These are phyloP conservation scores for Butyriboletus loyo DNA, from an alignment of 768 basidiomycete species.

Conservation along the genomic window DNA sequence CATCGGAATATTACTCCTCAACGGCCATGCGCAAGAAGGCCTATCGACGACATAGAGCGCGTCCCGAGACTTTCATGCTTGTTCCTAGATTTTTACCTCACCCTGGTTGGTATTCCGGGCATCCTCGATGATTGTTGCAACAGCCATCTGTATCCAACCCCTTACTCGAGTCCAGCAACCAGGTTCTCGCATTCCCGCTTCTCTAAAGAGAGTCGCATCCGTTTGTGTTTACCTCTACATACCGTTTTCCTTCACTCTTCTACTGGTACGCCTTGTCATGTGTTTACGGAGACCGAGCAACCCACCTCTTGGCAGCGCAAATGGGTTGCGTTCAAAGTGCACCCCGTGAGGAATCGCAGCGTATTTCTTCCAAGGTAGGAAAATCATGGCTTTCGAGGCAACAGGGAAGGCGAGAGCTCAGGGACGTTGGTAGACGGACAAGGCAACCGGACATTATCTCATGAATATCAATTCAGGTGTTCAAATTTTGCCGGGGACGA, in stretches of 20 bases:
- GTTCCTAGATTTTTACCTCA: too few relatives aligned
- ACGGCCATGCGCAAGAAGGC: too few relatives aligned
- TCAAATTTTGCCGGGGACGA: background rate
- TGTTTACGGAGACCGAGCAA: background rate
- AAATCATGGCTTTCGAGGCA: background rate
- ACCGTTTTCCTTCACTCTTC: too few relatives aligned
- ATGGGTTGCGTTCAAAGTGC: constrained; percentile 19
- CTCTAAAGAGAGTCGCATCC: background rate
- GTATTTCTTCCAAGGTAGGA: background rate
- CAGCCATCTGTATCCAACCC: background rate
- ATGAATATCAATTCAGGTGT: background rate
- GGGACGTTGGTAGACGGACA: constrained; percentile 13
- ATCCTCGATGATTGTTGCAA: background rate
- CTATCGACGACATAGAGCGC: too few relatives aligned
- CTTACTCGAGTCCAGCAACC: background rate
- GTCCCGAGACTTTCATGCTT: background rate
- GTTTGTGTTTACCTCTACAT: background rate
- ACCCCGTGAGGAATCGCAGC: background rate
- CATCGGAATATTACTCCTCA: too few relatives aligned
- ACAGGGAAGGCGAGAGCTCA: background rate
- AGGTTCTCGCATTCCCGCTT: background rate
- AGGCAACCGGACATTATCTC: constrained; percentile 1
- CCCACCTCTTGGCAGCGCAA: background rate
- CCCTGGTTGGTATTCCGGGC: background rate
- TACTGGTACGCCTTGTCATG: background rate